These are phyloP conservation scores for Backusella tuberculispora DNA, from an alignment of 192 early-diverging fungal genomes.

Conservation along the genomic window DNA sequence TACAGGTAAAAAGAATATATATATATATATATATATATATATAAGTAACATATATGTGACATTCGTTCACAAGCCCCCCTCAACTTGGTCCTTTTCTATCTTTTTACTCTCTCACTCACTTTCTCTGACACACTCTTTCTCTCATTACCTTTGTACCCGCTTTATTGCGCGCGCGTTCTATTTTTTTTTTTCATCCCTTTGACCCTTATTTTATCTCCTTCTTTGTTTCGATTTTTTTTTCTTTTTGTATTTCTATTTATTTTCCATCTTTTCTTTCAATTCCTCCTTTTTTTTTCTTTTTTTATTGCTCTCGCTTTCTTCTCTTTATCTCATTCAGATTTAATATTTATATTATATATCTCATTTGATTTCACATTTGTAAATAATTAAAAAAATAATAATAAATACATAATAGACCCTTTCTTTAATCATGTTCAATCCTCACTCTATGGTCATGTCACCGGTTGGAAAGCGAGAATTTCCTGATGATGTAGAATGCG, in stretches of 20 bases:
- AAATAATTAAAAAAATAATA: not conserved
- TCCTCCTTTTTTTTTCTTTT: not conserved
- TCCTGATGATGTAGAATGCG: not conserved
- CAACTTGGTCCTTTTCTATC: not conserved
- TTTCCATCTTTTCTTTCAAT: slow-evolving; percentile 11
- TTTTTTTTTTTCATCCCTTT: not conserved
- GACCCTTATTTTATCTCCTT: slow-evolving; percentile 24
- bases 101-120: too few relatives aligned
- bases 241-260: slow-evolving; percentile 9
- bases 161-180: not conserved
- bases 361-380: not conserved
- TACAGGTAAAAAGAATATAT: not conserved
- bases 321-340: not conserved
- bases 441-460: slow-evolving; percentile 13
- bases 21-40: too few relatives aligned
- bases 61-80: not conserved
- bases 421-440: not conserved
- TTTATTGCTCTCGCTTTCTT: not conserved
- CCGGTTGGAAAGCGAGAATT: slow-evolving; percentile 17
- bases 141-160: too few relatives aligned
- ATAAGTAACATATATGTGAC: not conserved
- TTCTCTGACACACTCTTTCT: not conserved
- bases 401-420: not conserved
- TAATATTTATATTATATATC: not conserved
- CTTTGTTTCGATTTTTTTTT: slow-evolving; percentile 18